Conservation (phyloP, 257 asterid genomes). For the Penstemon davidsonii region DNA sequence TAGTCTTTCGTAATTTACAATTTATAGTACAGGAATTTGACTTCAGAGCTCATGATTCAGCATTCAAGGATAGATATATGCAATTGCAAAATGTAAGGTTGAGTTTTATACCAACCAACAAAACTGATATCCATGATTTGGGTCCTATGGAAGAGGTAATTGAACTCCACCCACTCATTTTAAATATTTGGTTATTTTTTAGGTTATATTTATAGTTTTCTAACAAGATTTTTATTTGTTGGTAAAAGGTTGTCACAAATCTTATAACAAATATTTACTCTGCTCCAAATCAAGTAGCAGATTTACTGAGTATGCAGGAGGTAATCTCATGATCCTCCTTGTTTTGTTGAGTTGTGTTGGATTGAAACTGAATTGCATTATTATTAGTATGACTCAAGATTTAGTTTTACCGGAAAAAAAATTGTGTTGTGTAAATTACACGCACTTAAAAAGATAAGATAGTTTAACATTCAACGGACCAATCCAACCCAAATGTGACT, state of each 20-base stretch:
- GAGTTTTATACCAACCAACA: conserved; percentile 75
- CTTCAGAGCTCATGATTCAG: conserved; percentile 84
- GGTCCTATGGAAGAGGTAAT: conserved; percentile 80
- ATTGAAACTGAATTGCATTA: background rate
- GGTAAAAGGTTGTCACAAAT: conserved; percentile 52
- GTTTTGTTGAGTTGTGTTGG: background rate
- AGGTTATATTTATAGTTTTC: conserved; percentile 1
- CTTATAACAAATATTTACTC: conserved; percentile 64
- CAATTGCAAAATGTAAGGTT: conserved; percentile 83
- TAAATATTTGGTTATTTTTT: background rate
- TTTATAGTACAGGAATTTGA: conserved; percentile 62
- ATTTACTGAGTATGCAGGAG: conserved; percentile 69
- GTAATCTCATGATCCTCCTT: conserved; percentile 33
- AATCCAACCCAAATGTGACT: too few species aligned
- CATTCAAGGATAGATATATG: conserved; percentile 78
- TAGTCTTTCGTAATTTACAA: background rate
- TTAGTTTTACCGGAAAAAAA: too few species aligned
- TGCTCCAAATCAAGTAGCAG: conserved; percentile 73
- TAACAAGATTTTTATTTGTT: conserved; percentile 1
- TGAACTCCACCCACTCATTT: background rate
- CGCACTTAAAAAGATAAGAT: too few species aligned
- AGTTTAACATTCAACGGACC: too few species aligned
- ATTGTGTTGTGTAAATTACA: too few species aligned
- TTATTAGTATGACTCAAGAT: too few species aligned
- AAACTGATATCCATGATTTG: conserved; percentile 75